Evolutionary conservation across 306 rosid genomes (phyloP), one percentile per base, ranked within the genome.

Genomic region (Casuarina glauca): DNA sequence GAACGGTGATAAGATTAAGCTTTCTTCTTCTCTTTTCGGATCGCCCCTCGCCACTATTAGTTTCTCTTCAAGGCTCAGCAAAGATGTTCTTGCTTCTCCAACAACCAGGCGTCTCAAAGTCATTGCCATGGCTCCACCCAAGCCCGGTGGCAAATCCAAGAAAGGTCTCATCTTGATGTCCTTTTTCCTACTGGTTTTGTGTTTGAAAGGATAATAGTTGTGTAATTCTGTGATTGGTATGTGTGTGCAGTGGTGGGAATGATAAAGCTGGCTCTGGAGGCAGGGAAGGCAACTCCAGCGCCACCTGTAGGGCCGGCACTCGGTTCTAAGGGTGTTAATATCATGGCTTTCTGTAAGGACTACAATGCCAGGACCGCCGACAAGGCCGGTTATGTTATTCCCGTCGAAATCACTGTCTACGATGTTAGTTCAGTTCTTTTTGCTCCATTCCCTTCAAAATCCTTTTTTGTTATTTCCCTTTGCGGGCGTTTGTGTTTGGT

Each of bases 221-320:
- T 39, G 36, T 73, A 79, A 67, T 69, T 55, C 60, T 20, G 61
- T 43, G 64, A 5, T 66, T 49, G 46, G 12, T 26, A 42, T 57
- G 49, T 45, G 49, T 63, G 42, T 76, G 67, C 85, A 95, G 99
- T 93, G 77, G 85, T 95, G 77, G 99, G 99, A 60, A 11, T 93
- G 67, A 95, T 95, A 62, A 95, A 95, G 85, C 86, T 95, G 53
- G 99, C 99, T 15, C 93, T 95, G 57, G 98, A 95, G 90, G 99
- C 99, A 41, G 99, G 99, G 2, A 95, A 95, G 85, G 99, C 99
- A n/a, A 93, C 99, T 6, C 99, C 99, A 20, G 97, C 99, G 35
- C 99, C 99, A 54, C 99, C 99, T 1, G 99, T 95, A 19, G 99
- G 99, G 15, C 99, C 99, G 43, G 99, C 99, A 10, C 84, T 95